Conservation (phyloP, 2,329 filamentous ascomycete species). For the Colletotrichum trifolii region DNA sequence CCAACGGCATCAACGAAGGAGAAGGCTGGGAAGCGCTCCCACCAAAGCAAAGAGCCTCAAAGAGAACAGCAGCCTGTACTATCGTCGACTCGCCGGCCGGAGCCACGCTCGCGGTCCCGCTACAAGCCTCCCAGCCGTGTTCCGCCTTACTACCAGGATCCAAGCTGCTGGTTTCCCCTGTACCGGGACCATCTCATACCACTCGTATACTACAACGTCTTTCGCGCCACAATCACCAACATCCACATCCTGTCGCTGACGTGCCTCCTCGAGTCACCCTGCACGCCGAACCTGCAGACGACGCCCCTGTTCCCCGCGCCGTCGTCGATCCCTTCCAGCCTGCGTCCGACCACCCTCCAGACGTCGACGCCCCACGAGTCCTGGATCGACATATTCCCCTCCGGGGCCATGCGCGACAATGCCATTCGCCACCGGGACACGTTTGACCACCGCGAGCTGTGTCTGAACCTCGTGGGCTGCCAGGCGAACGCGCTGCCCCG, state of each 20-base stretch:
- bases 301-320: slow-evolving; percentile 39
- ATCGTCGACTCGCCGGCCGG: not conserved
- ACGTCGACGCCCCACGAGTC: slow-evolving; percentile 39
- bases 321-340: slow-evolving; percentile 37
- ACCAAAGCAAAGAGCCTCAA: not conserved
- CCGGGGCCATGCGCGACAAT: slow-evolving; percentile 44
- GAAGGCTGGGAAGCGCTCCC: not conserved
- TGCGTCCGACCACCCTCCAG: slow-evolving; percentile 41
- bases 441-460: slow-evolving; percentile 25
- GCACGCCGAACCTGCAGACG: slow-evolving; percentile 29
- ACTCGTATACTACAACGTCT: slow-evolving; percentile 51
- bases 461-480: slow-evolving; percentile 23
- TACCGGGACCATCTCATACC: slow-evolving; percentile 46
- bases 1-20: not conserved
- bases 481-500: not conserved
- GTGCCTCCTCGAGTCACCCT: slow-evolving; percentile 36
- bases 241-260: slow-evolving; percentile 44
- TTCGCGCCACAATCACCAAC: slow-evolving; percentile 48
- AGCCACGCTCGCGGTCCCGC: not conserved
- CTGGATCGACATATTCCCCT: slow-evolving; percentile 48
- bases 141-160: slow-evolving; percentile 7
- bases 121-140: not conserved
- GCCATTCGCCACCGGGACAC: slow-evolving; percentile 35
- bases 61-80: not conserved
- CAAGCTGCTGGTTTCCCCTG: slow-evolving; percentile 38